Evolutionary conservation across 2,329 filamentous ascomycete species (phyloP), one percentile per base, ranked within the genome.

Genomic region (Microdochium trichocladiopsis): DNA sequence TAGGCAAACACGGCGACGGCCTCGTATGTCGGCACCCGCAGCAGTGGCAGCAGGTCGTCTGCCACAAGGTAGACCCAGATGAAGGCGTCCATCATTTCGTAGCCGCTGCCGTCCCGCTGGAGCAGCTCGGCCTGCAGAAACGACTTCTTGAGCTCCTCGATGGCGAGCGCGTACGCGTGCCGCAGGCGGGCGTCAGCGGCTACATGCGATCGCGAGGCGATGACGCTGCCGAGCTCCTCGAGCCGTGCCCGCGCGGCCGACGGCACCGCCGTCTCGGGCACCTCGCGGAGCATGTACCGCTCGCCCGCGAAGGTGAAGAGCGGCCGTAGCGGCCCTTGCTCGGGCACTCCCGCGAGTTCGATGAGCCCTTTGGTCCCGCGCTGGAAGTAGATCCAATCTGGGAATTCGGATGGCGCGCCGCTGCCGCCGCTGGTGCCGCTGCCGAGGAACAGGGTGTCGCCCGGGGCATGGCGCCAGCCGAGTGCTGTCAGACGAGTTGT

Each of bases 41-140:
- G 47, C 31, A 52, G 47, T 23, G 47, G 47, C 51, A 52, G 45
- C 22, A 52, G 31, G 14, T 31, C 45, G 4, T 52, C 51, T 10
- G 51, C 48, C 62, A 69, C 56, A 37, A 62, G 60, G 51, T 67
- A 68, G 37, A 70, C 49, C 68, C 68, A 70, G 58, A 69, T 68
- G 60, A 70, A 70, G 58, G 47, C 51, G 45, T 43, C 25, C 25
- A 23, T 36, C 41, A 58, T 33, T 5, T 56, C 54, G 24, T 50
- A 52, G n/a, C n/a, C n/a, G n/a, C n/a, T n/a, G n/a, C n/a, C 33
- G 33, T 11, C 6, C 33, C 33, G 33, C 6, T 16, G 6, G 6
- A 11, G 33, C 33, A 8, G 36, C 3, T 24, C 49, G 12, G 10
- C n/a, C 31, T 22, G 25, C 3, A 11, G 43, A 25, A 22, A 47